Evolutionary conservation across 331 rosid species (phyloP).

Genomic region (Pyracantha coccinea): DNA sequence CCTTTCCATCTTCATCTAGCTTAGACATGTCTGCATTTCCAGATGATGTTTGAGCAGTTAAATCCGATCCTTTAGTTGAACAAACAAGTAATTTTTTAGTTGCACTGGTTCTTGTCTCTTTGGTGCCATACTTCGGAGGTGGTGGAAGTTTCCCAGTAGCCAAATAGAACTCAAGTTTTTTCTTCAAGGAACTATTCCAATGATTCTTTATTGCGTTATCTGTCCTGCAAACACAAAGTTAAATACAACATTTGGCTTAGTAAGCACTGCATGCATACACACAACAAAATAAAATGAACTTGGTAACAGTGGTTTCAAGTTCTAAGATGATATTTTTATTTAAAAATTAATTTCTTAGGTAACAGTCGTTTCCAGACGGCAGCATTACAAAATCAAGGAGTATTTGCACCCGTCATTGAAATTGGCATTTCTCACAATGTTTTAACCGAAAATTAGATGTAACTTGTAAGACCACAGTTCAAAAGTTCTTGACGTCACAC

Average conservation of each 20-base stretch:
- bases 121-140: slow-evolving; percentile 51
- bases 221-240: slow-evolving; percentile 54
- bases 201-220: slow-evolving; percentile 98
- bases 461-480: neutral
- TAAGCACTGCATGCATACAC: neutral
- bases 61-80: slow-evolving; percentile 49
- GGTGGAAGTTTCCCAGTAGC: slow-evolving; percentile 93
- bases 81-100: slow-evolving; percentile 31
- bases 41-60: slow-evolving; percentile 59
- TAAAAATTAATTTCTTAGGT: neutral
- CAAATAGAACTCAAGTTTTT: slow-evolving; percentile 79
- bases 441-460: too few species aligned
- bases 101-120: slow-evolving; percentile 43
- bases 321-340: too few species aligned
- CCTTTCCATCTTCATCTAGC: slow-evolving; percentile 48
- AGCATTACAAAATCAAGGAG: neutral
- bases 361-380: neutral
- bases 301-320: neutral
- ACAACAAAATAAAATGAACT: neutral
- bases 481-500: neutral
- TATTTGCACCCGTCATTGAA: neutral
- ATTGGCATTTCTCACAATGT: neutral
- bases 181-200: slow-evolving; percentile 99
- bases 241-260: neutral
- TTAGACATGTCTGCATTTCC: slow-evolving; percentile 49